phyloP scores from a whole-genome alignment of 345 rosid genomes.

The Stellera chamaejasme region DNA sequence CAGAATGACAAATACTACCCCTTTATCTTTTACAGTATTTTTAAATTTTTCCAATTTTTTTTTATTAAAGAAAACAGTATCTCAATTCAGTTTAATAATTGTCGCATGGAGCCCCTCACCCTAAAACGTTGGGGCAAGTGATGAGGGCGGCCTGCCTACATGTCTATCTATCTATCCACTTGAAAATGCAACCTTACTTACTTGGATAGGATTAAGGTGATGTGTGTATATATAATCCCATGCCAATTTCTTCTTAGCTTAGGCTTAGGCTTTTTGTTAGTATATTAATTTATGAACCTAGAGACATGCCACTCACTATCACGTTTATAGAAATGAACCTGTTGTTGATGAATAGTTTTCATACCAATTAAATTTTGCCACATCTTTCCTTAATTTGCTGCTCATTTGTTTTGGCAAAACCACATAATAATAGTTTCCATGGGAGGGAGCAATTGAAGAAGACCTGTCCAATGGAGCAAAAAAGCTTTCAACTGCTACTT shows the following conservation, averaged over 20 bases:
- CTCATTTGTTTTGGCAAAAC: no score
- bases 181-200: neutral
- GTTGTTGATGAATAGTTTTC: no score
- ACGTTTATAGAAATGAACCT: neutral
- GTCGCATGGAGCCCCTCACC: conserved; percentile 46
- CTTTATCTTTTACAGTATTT: no score
- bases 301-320: neutral
- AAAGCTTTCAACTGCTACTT: no score
- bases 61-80: neutral
- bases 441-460: no score
- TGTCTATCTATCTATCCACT: no score
- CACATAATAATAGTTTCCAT: no score
- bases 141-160: neutral
- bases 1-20: neutral
- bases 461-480: no score
- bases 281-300: neutral
- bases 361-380: no score
- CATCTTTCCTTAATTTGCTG: no score
- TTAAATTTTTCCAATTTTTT: neutral
- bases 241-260: no score
- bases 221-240: neutral
- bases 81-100: neutral
- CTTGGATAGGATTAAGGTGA: conserved; percentile 5
- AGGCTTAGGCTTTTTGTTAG: neutral
- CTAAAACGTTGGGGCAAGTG: conserved; percentile 7